A percentile compares a stretch with the other conserved stretches of the same genome.
These are phyloP conservation scores for Geoglossum cookeanum DNA, from an alignment of 2,329 filamentous ascomycete species.

Conservation along the genomic window DNA sequence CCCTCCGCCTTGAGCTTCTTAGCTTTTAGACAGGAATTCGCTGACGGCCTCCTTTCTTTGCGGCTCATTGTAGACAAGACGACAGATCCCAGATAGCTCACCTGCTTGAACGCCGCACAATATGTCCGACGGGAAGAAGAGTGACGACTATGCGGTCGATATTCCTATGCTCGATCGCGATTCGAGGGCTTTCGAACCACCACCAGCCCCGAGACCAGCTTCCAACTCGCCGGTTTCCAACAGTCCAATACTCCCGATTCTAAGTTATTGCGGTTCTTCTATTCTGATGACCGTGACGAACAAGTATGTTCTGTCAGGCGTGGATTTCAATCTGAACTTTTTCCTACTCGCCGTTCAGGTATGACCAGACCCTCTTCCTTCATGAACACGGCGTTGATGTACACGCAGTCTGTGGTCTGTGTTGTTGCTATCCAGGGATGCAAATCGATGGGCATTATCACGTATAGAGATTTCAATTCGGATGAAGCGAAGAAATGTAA, in stretches of 20 bases:
- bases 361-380: conserved; percentile 13
- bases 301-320: conserved; percentile 90
- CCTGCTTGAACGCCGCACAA: conserved; percentile 13
- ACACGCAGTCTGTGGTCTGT: conserved; percentile 61
- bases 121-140: conserved; percentile 84
- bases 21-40: not conserved
- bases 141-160: conserved; percentile 53
- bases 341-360: conserved; percentile 88
- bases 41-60: not conserved
- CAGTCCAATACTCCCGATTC: conserved; percentile 60
- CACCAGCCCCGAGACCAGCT: conserved; percentile 19
- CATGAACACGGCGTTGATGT: not conserved
- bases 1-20: not conserved
- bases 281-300: conserved; percentile 99
- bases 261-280: conserved; percentile 86
- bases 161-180: conserved; percentile 41
- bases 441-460: conserved; percentile 68
- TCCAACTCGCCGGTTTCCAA: conserved; percentile 37
- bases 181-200: conserved; percentile 16
- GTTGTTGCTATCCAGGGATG: conserved; percentile 65
- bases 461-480: conserved; percentile 63
- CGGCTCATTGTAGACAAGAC: not conserved
- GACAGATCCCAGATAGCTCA: not conserved
- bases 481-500: conserved; percentile 86
- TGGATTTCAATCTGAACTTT: conserved; percentile 88